Base-by-base conservation (phyloP, 371 early-diverging fungal genomes). In the Circinella umbellata region DNA sequence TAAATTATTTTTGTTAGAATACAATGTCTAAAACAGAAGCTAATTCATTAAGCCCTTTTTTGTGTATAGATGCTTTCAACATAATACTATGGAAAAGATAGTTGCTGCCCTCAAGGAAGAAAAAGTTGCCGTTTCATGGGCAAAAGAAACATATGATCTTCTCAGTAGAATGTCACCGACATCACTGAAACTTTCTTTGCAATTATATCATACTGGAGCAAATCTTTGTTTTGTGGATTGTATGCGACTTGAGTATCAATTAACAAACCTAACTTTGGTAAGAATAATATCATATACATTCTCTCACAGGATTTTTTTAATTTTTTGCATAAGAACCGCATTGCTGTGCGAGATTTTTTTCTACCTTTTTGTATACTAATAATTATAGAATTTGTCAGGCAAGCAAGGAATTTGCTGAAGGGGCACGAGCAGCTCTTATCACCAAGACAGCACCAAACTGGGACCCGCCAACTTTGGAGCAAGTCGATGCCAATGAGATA, bases 161-260 rank as follows among this genome's bases (percentile, higher is more conserved):
- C 75, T 98, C 47, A 75, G 77, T 48, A 69, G 64, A 20, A 85
- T 91, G 84, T 96, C 96, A 9, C 97, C 98, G 4, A 93, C 94
- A 4, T 93, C 93, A 49, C 84, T 97, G 76, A 95, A 95, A 82
- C 90, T 96, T 20, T 93, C 95, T 1, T 82, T 96, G 42, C 86
- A 88, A 67, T 92, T 93, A 79, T 79, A 97, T 59, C 89, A 95
- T 38, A 77, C 78, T 18, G 98, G 95, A 27, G 78, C 79, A 48
- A 74, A 81, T n/a, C 70, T 90, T 70, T 80, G 82, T 46, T 87
- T 98, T 76, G 87, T 88, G 8, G 84, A 89, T 61, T 94, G 94
- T 69, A 64, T 64, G 51, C 7, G 83, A 84, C 67, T 66, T 85
- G 73, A 66, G 70, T 34, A 42, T 49, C 49, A 49, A 49, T 49